phyloP scores from a whole-genome alignment of 148 eudicot species.

The Rhododendron molle region DNA sequence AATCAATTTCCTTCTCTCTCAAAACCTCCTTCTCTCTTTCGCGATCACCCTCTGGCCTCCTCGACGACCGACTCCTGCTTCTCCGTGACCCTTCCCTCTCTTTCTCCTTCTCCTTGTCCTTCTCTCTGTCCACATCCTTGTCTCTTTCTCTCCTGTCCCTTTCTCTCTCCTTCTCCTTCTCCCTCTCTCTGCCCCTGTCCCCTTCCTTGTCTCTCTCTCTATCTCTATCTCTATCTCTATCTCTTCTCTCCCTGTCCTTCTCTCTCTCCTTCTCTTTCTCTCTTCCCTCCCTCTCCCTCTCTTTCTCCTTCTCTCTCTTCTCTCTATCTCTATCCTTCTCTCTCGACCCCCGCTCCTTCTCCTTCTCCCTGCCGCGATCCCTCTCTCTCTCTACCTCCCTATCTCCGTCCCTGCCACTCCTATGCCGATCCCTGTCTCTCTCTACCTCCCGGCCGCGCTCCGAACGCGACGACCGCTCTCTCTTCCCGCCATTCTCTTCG shows the following conservation, averaged over 20 bases:
- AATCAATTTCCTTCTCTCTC: conserved; percentile 35
- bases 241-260: conserved; percentile 13
- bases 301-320: conserved; percentile 15
- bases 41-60: conserved; percentile 38
- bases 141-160: background rate
- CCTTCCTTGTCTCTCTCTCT: conserved; percentile 19
- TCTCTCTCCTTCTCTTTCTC: conserved; percentile 19
- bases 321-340: conserved; percentile 25
- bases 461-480: conserved; percentile 29
- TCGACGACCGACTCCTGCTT: conserved; percentile 22
- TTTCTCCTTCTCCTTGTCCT: conserved; percentile 19
- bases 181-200: conserved; percentile 14
- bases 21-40: conserved; percentile 34
- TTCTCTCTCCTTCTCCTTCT: conserved; percentile 23
- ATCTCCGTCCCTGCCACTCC: conserved; percentile 16
- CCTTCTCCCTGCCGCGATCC: conserved; percentile 16
- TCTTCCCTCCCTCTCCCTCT: conserved; percentile 16
- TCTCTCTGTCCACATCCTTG: conserved; percentile 15
- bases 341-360: conserved; percentile 16
- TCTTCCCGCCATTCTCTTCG: conserved; percentile 24
- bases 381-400: conserved; percentile 20
- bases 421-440: conserved; percentile 19
- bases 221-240: conserved; percentile 7
- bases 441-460: conserved; percentile 17
- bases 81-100: conserved; percentile 27